Conservation (phyloP, 257 asterid genomes). For the Nicotiana undulata region DNA sequence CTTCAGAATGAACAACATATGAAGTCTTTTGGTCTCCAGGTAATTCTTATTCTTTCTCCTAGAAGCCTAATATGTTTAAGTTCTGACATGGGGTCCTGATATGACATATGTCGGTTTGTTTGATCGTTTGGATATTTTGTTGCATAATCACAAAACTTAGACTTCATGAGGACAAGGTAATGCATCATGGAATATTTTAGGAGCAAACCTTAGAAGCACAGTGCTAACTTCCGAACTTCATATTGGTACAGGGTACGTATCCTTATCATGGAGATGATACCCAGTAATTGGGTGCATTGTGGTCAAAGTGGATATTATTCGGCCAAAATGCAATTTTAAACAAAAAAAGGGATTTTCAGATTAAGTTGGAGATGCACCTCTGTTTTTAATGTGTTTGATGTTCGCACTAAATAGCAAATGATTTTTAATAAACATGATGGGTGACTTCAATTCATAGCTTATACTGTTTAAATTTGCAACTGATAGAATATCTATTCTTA, state of each 20-base stretch:
- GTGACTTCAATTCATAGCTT: background rate
- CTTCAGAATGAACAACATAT: constrained; percentile 80
- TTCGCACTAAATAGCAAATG: background rate
- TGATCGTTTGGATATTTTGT: background rate
- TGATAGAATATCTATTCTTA: background rate
- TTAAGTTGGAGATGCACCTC: background rate
- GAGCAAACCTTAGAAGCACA: background rate
- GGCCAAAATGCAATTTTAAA: background rate
- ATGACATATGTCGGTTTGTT: background rate
- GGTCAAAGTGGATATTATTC: background rate
- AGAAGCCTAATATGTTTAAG: background rate
- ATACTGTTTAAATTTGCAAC: background rate
- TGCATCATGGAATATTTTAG: background rate
- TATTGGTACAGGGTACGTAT: background rate
- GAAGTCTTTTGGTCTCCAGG: constrained; percentile 90
- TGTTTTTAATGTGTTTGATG: background rate
- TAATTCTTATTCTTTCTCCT: constrained; percentile 21
- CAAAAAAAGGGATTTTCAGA: background rate
- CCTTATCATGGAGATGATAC: background rate
- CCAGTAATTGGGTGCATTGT: background rate
- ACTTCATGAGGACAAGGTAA: background rate
- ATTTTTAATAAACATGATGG: background rate
- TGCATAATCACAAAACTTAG: background rate
- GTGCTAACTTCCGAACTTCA: background rate
- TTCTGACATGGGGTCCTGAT: background rate